These are phyloP conservation scores for Thermothelomyces thermophilus DNA, from an alignment of 2,329 filamentous ascomycete genomes.

Conservation along the genomic window DNA sequence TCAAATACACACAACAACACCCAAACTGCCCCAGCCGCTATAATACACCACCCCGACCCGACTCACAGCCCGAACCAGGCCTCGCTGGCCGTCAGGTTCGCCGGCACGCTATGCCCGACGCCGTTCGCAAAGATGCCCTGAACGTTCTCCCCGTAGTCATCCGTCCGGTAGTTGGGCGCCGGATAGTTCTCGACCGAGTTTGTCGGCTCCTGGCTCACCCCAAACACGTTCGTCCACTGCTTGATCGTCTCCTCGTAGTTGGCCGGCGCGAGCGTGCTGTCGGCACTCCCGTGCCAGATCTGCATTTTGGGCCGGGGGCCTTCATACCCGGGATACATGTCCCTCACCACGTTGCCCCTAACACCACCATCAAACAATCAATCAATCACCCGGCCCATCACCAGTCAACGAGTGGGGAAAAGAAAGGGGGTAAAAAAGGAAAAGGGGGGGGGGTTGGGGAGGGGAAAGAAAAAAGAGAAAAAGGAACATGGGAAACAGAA, in stretches of 20 bases:
- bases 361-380: too few species aligned
- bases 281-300: slow-evolving; percentile 50
- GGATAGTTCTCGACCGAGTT: slow-evolving; percentile 30
- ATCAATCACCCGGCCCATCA: too few species aligned
- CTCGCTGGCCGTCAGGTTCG: slow-evolving; percentile 27
- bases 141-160: slow-evolving; percentile 33
- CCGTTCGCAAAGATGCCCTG: slow-evolving; percentile 31
- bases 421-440: not conserved
- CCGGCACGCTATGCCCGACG: slow-evolving; percentile 25
- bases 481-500: not conserved
- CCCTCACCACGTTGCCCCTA: slow-evolving; percentile 42
- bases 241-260: slow-evolving; percentile 51
- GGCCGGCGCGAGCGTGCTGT: slow-evolving; percentile 45
- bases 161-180: slow-evolving; percentile 34
- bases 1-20: too few species aligned
- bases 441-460: not conserved
- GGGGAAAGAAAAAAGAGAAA: not conserved
- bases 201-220: slow-evolving; percentile 28
- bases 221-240: slow-evolving; percentile 44
- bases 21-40: too few species aligned
- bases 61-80: slow-evolving; percentile 29
- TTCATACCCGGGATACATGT: slow-evolving; percentile 32
- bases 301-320: slow-evolving; percentile 50
- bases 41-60: not conserved
- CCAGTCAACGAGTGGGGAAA: too few species aligned